A percentile compares a stretch with the other conserved stretches of the same genome.
These are phyloP conservation scores for Kazachstania viticola DNA, from an alignment of 805 yeast species.

Conservation along the genomic window DNA sequence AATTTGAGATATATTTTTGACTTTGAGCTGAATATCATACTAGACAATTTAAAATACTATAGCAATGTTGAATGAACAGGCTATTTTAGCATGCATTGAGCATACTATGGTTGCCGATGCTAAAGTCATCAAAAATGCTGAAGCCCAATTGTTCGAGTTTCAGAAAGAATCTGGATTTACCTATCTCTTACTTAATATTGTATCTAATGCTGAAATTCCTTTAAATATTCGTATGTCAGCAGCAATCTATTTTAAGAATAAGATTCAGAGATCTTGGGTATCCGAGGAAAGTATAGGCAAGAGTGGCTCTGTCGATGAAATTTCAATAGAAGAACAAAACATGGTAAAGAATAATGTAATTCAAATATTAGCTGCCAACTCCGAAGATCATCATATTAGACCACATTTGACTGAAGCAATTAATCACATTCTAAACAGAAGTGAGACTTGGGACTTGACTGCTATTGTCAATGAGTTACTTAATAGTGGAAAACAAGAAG, in stretches of 20 bases:
- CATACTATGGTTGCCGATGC: slow-evolving; percentile 45
- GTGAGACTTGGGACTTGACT: slow-evolving; percentile 29
- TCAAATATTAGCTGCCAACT: slow-evolving; percentile 36
- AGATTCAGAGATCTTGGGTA: slow-evolving; percentile 46
- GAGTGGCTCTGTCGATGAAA: slow-evolving; percentile 17
- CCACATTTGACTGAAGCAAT: slow-evolving; percentile 50
- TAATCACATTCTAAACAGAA: slow-evolving; percentile 39
- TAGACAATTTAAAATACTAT: neutral
- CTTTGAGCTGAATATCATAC: too few relatives aligned
- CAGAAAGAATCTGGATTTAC: slow-evolving; percentile 52
- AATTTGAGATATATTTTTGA: too few relatives aligned
- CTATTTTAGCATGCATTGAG: slow-evolving; percentile 37
- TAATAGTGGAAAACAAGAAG: slow-evolving; percentile 28
- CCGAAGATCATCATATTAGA: slow-evolving; percentile 33
- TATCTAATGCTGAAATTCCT: slow-evolving; percentile 34
- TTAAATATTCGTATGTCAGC: slow-evolving; percentile 42
- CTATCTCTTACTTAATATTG: slow-evolving; percentile 38
- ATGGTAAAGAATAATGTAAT: slow-evolving; percentile 44
- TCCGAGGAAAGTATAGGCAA: slow-evolving; percentile 35
- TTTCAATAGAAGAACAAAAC: slow-evolving; percentile 39
- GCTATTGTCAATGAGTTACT: slow-evolving; percentile 27
- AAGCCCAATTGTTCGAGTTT: slow-evolving; percentile 36
- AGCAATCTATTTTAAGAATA: slow-evolving; percentile 60
- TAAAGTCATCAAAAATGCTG: slow-evolving; percentile 41
- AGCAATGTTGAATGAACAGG: slow-evolving; percentile 33